These are phyloP conservation scores for Moricandia moricandioides DNA, from an alignment of 345 rosid species.

Conservation along the genomic window DNA sequence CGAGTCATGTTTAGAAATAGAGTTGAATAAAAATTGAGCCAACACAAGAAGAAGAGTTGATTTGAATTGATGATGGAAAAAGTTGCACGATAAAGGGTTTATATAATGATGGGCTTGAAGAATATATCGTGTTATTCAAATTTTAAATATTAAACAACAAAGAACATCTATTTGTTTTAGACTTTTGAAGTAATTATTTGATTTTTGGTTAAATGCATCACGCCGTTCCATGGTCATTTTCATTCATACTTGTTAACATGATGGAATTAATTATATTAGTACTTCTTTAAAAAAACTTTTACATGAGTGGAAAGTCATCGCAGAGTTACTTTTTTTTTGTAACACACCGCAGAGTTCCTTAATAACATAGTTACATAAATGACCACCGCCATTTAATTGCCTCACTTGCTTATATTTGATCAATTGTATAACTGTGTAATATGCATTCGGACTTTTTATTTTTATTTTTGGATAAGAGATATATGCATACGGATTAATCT, in stretches of 20 bases:
- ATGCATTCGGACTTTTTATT: too few relatives aligned
- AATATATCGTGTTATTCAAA: neutral
- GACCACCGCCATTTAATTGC: neutral
- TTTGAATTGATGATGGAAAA: conserved; percentile 23
- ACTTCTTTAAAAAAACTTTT: neutral
- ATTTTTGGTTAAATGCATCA: conserved; percentile 11
- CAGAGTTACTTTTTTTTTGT: neutral
- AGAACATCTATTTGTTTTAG: conserved; percentile 14
- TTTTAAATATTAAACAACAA: neutral
- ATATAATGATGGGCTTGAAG: conserved; percentile 24
- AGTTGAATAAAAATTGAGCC: neutral
- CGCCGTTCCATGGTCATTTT: neutral
- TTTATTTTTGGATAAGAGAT: too few relatives aligned
- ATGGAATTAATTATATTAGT: neutral
- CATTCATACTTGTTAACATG: conserved; percentile 15
- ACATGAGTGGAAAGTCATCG: neutral
- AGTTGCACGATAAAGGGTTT: conserved; percentile 18
- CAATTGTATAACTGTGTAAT: neutral
- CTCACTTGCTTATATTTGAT: neutral
- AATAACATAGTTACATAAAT: neutral
- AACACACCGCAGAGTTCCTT: neutral
- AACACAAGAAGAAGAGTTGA: conserved; percentile 15
- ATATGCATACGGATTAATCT: neutral
- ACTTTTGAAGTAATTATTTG: conserved; percentile 12
- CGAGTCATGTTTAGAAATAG: conserved; percentile 26